Evolutionary conservation across 805 yeast genomes (phyloP), one percentile per base, ranked within the genome.

Genomic region (Schwanniomyces sp.): DNA sequence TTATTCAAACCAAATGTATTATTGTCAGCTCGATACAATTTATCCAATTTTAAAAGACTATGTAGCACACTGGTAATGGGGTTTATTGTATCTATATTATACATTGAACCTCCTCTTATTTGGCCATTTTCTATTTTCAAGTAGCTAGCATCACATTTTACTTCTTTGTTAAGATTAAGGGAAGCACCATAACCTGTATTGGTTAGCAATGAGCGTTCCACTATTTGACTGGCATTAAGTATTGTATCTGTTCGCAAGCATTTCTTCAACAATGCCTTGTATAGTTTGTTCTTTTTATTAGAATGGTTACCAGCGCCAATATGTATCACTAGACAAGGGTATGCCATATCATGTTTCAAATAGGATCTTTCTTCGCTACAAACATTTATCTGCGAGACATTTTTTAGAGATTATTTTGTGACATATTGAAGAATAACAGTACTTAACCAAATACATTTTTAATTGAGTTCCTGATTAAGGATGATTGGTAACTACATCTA

Each of bases 241-340:
- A 63, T 41, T 12, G 39, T 36, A 4, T 32, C 11, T 11, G 28
- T 32, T 9, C 32, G 16, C 5, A 72, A 50, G 3, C 74, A 66
- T n/a, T 47, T 39, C 28, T 50, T 53, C 9, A 75, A 51, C 9
- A 75, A 57, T 7, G 45, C 46, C 47, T 53, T 66, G 51, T 69
- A 72, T n/a, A 49, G 43, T 2, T 32, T 26, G 6, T 46, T 50
- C 24, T 56, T 55, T 4, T 41, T 39, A 2, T 26, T 32, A 6
- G 66, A 57, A 53, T 79, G 82, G 29, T 57, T 63, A 1, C 84
- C 84, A 3, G 84, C 84, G 0, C 84, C 84, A 21, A 77, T 58
- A 56, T 80, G 84, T n/a, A 71, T 58, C 8, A 79, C 50, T 27
- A 57, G 5, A 28, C 37, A 17, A 37, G 14, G 25, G 17, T 16